Base-by-base conservation (phyloP, 2,329 filamentous ascomycete genomes). In the Pseudogymnoascus sp. region DNA sequence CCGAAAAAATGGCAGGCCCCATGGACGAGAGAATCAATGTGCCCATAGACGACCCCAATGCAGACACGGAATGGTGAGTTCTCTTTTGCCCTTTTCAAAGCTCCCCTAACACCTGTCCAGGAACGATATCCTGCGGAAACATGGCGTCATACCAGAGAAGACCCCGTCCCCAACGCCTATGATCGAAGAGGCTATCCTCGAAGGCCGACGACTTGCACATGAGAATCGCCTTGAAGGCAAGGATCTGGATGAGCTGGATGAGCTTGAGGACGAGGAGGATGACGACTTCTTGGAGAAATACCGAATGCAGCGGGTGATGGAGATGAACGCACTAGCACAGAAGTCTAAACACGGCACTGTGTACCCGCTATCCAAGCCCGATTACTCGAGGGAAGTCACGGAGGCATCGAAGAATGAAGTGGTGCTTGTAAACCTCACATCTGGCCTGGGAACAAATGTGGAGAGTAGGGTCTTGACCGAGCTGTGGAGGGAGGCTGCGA, bases 111-210 rank as follows among this genome's bases (percentile, higher is more conserved):
- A 54, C 18, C 14, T 20, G 20, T 2, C 22, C 67, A 97, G 92
- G 92, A 99, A 99, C 74, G 94, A 99, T 68, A 99, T 99, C 70
- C 86, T 99, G 62, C 90, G 94, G 68, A 95, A 96, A 74, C 91
- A 99, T 78, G 91, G 91, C 66, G 81, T 99, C 67, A 97, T 99
- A 64, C 94, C 94, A n/a, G 92, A 97, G 73, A 97, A 96, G 73
- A 91, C 93, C 0, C 91, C 92, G 2, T 96, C 93, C 50, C 94
- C 94, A 2, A 97, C 94, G 2, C 91, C 92, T 6, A 87, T 96
- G 77, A 97, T 99, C 69, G 89, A 99, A 76, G 93, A 97, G 78
- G 94, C 94, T 3, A 84, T 99, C 54, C 75, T 88, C 18, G 90
- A 96, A 77, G 94, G 90, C 11, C 84, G 89, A 62, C 80, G 86